phyloP scores from a whole-genome alignment of 768 basidiomycete genomes.

The Mycena floridula region DNA sequence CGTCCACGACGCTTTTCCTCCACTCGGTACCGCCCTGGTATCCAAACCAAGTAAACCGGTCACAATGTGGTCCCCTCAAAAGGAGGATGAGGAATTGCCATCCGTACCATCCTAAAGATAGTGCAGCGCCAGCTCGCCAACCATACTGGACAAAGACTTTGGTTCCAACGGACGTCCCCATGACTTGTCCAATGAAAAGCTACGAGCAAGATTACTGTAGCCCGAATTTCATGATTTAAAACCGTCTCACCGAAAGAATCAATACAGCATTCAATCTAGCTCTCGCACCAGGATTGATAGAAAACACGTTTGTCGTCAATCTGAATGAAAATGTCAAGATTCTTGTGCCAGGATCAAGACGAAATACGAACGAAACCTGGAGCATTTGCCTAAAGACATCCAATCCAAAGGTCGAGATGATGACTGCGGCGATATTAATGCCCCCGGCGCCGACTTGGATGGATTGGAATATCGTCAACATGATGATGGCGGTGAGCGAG shows the following conservation, averaged over 20 bases:
- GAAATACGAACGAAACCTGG: conserved; percentile 47
- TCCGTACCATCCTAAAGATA: conserved; percentile 36
- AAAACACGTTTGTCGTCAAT: conserved; percentile 35
- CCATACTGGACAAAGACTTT: conserved; percentile 44
- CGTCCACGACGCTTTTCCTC: conserved; percentile 1
- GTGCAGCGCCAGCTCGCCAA: conserved; percentile 41
- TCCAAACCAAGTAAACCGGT: conserved; percentile 26
- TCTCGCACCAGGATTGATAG: conserved; percentile 32
- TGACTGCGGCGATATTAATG: conserved; percentile 42
- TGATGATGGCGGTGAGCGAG: conserved; percentile 35
- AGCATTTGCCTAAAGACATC: conserved; percentile 48
- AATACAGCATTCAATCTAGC: conserved; percentile 70
- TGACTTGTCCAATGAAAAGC: conserved; percentile 52
- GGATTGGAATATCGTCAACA: conserved; percentile 31
- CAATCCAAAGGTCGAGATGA: conserved; percentile 45
- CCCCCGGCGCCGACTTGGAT: conserved; percentile 47
- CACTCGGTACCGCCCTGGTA: conserved; percentile 24
- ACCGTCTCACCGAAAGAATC: conserved; percentile 52
- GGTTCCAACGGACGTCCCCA: conserved; percentile 50
- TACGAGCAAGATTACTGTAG: conserved; percentile 12
- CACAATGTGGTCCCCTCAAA: conserved; percentile 43
- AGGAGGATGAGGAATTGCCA: conserved; percentile 37
- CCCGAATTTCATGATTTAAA: too few species aligned
- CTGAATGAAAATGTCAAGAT: too few species aligned
- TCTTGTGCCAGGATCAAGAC: too few species aligned